Percentiles rank a stretch among this genome's conserved stretches.
phyloP scores from a whole-genome alignment of 441 rosid genomes.

The Geranium incanum region DNA sequence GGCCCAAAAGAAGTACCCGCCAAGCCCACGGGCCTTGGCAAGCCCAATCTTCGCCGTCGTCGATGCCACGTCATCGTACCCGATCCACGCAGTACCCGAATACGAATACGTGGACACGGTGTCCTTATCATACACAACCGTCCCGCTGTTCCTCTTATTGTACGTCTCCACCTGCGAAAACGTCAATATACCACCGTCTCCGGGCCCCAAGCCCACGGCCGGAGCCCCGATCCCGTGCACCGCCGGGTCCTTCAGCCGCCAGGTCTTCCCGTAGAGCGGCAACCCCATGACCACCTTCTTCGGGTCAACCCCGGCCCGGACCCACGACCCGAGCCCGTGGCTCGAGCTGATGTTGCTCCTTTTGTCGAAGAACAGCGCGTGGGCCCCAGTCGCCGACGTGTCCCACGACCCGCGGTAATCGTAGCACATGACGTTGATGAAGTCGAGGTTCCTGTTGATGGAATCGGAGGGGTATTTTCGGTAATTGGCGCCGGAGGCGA shows the following conservation, averaged over 20 bases:
- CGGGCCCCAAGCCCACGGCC: not conserved
- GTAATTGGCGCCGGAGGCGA: not conserved
- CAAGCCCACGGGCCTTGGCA: conserved; percentile 3
- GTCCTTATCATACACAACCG: not conserved
- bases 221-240: not conserved
- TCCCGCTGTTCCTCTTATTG: not conserved
- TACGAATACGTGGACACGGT: not conserved
- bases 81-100: not conserved
- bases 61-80: not conserved
- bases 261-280: not conserved
- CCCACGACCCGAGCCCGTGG: conserved; percentile 4
- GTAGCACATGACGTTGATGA: not conserved
- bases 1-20: not conserved
- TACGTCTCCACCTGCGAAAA: not conserved
- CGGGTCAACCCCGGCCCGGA: not conserved
- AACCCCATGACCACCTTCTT: not conserved
- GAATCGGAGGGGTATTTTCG: not conserved
- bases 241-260: not conserved
- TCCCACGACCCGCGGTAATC: not conserved
- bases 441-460: not conserved
- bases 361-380: not conserved
- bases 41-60: conserved; percentile 1
- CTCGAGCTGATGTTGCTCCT: not conserved
- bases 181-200: not conserved
- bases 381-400: not conserved